phyloP scores from a whole-genome alignment of 805 yeast species.

The Hanseniaspora osmophila region DNA sequence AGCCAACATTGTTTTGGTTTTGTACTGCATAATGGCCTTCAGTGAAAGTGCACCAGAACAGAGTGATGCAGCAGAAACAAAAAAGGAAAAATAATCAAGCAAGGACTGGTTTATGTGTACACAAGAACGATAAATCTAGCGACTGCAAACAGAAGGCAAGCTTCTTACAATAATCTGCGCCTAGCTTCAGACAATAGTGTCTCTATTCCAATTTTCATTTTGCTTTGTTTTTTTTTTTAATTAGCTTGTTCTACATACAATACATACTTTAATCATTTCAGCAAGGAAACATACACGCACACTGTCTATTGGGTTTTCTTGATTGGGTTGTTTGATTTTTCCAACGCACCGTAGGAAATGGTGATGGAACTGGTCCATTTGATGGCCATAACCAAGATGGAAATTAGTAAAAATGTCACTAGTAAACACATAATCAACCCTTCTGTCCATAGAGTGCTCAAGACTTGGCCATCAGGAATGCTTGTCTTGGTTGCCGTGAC shows the following conservation, averaged over 20 bases:
- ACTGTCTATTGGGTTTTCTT: conserved; percentile 17
- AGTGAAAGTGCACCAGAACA: conserved; percentile 39
- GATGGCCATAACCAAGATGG: conserved; percentile 46
- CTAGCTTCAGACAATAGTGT: too few species aligned
- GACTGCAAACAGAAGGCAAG: too few species aligned
- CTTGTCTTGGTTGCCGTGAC: not conserved
- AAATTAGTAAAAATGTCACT: conserved; percentile 46
- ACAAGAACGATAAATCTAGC: too few species aligned
- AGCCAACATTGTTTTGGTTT: conserved; percentile 62
- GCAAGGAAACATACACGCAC: not conserved
- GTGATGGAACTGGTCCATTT: conserved; percentile 58
- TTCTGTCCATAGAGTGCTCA: conserved; percentile 23
- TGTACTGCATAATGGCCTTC: conserved; percentile 62
- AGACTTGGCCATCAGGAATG: conserved; percentile 4
- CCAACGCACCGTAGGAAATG: conserved; percentile 73
- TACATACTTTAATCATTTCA: conserved; percentile 1
- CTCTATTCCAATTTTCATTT: not conserved
- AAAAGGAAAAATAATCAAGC: conserved; percentile 19
- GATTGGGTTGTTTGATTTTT: conserved; percentile 30
- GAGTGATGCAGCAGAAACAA: conserved; percentile 22
- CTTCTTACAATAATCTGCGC: too few species aligned
- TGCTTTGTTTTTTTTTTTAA: not conserved
- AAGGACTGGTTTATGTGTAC: not conserved
- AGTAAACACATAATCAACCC: conserved; percentile 69
- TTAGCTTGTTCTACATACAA: not conserved